phyloP scores from a whole-genome alignment of 108 stramenopile genomes.

The Discostella stelligeroides region DNA sequence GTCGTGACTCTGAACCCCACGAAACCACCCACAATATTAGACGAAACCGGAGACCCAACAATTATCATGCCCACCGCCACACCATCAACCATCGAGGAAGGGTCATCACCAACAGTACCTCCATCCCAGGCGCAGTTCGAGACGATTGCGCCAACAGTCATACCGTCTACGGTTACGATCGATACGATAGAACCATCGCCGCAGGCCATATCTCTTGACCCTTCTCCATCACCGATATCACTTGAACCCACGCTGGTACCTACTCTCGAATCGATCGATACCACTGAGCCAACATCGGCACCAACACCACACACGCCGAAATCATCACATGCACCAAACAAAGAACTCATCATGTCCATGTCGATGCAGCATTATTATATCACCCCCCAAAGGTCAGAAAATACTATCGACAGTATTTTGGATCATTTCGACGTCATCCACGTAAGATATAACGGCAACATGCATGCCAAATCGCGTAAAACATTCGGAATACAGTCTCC shows the following conservation, averaged over 20 bases:
- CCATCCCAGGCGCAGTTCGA: not conserved
- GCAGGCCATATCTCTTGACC: not conserved
- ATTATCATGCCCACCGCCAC: too few species aligned
- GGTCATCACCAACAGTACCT: not conserved
- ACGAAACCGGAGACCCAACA: too few species aligned
- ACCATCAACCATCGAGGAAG: not conserved
- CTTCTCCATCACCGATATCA: too few species aligned
- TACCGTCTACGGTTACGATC: not conserved
- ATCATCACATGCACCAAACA: not conserved
- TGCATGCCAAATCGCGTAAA: not conserved
- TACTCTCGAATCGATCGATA: not conserved
- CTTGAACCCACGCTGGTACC: not conserved
- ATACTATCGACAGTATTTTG: not conserved
- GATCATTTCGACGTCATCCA: not conserved
- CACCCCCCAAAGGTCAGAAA: not conserved
- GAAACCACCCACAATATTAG: not conserved
- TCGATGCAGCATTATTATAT: not conserved
- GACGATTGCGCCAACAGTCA: not conserved
- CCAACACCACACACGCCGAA: not conserved
- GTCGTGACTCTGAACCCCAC: too few species aligned
- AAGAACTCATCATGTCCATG: not conserved
- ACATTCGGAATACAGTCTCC: not conserved
- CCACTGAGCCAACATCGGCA: not conserved
- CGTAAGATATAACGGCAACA: not conserved
- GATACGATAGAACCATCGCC: not conserved